phyloP scores from a whole-genome alignment of 2,329 filamentous ascomycete species.

The Plenodomus biglobosus region DNA sequence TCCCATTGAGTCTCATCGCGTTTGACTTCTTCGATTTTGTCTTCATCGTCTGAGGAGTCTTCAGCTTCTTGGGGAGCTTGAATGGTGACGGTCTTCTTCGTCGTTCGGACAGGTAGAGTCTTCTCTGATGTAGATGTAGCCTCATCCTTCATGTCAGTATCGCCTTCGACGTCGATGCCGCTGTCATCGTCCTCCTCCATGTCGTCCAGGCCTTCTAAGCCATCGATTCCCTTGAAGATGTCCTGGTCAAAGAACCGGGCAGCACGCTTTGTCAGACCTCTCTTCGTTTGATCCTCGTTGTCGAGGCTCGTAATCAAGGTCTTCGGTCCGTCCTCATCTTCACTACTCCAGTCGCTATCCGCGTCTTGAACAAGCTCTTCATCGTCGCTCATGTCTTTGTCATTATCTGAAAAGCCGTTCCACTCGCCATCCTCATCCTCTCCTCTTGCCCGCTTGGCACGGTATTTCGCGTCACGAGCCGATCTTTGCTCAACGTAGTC shows the following conservation, averaged over 20 bases:
- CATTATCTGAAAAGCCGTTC: slow-evolving; percentile 76
- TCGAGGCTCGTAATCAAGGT: slow-evolving; percentile 65
- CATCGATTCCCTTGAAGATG: slow-evolving; percentile 82
- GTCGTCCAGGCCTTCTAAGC: slow-evolving; percentile 64
- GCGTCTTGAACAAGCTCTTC: slow-evolving; percentile 60
- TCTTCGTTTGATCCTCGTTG: slow-evolving; percentile 51
- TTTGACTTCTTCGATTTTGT: slow-evolving; percentile 66
- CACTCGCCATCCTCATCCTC: slow-evolving; percentile 77
- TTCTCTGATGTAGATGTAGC: slow-evolving; percentile 14
- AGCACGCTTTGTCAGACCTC: slow-evolving; percentile 79
- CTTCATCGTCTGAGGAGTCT: slow-evolving; percentile 42
- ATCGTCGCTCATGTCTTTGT: slow-evolving; percentile 60
- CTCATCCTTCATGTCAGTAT: slow-evolving; percentile 22
- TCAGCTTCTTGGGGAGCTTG: slow-evolving; percentile 32
- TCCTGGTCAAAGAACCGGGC: slow-evolving; percentile 92
- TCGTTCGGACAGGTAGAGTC: slow-evolving; percentile 17
- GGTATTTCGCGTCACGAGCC: slow-evolving; percentile 79
- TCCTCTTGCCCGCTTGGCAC: slow-evolving; percentile 83
- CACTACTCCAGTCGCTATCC: slow-evolving; percentile 65
- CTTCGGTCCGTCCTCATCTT: slow-evolving; percentile 54
- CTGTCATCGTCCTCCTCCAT: slow-evolving; percentile 51
- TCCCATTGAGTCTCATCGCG: slow-evolving; percentile 64
- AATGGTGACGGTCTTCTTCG: slow-evolving; percentile 20
- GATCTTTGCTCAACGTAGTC: slow-evolving; percentile 79
- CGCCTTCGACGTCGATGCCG: slow-evolving; percentile 44